phyloP scores from a whole-genome alignment of 1,139 yeast genomes.

The Protomyces arabidopsidicola region DNA sequence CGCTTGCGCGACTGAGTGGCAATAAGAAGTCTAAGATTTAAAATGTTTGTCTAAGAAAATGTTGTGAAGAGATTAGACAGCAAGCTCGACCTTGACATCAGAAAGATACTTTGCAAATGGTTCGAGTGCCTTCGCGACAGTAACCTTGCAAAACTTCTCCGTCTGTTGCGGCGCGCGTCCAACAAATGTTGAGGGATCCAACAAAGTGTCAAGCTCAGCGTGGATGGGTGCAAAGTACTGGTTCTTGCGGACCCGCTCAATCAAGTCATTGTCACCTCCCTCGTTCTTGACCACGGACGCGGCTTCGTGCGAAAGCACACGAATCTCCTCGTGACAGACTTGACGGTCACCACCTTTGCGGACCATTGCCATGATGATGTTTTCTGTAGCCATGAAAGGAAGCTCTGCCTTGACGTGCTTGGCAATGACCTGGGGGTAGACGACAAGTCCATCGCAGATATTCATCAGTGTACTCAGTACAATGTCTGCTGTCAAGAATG shows the following conservation, averaged over 20 bases:
- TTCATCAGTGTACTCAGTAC: constrained; percentile 82
- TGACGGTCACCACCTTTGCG: constrained; percentile 91
- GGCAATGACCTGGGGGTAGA: constrained; percentile 96
- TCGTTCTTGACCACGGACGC: constrained; percentile 95
- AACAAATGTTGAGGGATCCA: constrained; percentile 90
- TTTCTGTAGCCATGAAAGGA: constrained; percentile 99
- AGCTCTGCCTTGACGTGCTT: constrained; percentile 91
- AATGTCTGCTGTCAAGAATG: constrained; percentile 93
- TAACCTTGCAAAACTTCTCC: constrained; percentile 79
- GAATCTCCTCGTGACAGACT: constrained; percentile 95
- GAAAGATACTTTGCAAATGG: constrained; percentile 61
- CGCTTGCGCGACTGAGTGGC: constrained; percentile 15
- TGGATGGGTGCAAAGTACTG: constrained; percentile 86
- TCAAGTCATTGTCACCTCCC: constrained; percentile 97
- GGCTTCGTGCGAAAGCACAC: constrained; percentile 96
- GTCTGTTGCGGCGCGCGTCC: constrained; percentile 99
- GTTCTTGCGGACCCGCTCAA: constrained; percentile 76
- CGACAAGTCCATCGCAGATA: constrained; percentile 91
- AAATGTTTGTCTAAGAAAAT: neutral
- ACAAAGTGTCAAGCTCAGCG: constrained; percentile 68
- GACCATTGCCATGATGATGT: constrained; percentile 99
- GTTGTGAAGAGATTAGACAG: constrained; percentile 43
- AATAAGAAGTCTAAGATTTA: constrained; percentile 3
- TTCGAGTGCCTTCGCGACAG: constrained; percentile 75
- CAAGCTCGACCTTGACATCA: constrained; percentile 58